These are phyloP conservation scores for Iris macrosiphon DNA, from an alignment of 106 monocot species.

Conservation along the genomic window DNA sequence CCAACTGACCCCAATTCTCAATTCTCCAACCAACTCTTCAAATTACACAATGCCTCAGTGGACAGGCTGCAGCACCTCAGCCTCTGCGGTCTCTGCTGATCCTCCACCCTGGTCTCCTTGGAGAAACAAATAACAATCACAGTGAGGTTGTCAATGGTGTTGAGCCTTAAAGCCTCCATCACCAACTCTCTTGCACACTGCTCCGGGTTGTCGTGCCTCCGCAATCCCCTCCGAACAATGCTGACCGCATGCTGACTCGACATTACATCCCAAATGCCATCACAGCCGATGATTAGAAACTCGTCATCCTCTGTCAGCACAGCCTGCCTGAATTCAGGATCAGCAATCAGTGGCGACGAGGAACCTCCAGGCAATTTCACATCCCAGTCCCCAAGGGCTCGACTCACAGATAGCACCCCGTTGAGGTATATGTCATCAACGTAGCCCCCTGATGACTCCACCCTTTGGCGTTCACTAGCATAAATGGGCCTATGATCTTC, in stretches of 20 bases:
- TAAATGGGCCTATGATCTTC: slow-evolving; percentile 45
- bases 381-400: slow-evolving; percentile 70
- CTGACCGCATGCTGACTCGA: slow-evolving; percentile 45
- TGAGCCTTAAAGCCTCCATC: slow-evolving; percentile 49
- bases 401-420: slow-evolving; percentile 46
- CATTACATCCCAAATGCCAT: slow-evolving; percentile 79
- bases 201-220: slow-evolving; percentile 49
- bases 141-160: slow-evolving; percentile 54
- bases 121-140: slow-evolving; percentile 54
- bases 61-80: slow-evolving; percentile 43
- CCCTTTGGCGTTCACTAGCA: slow-evolving; percentile 29
- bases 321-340: slow-evolving; percentile 41
- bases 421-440: slow-evolving; percentile 63
- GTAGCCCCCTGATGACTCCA: slow-evolving; percentile 38
- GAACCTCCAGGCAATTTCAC: slow-evolving; percentile 36
- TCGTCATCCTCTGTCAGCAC: slow-evolving; percentile 49
- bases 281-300: slow-evolving; percentile 65
- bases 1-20: neutral
- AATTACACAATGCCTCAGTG: slow-evolving; percentile 35
- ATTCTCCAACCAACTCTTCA: slow-evolving; percentile 30
- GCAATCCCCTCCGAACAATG: slow-evolving; percentile 31
- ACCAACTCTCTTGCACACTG: slow-evolving; percentile 52
- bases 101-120: slow-evolving; percentile 13
- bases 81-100: slow-evolving; percentile 2
- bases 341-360: slow-evolving; percentile 43